These are phyloP conservation scores for Termitomyces eurrhizus DNA, from an alignment of 768 basidiomycete genomes.

Conservation along the genomic window DNA sequence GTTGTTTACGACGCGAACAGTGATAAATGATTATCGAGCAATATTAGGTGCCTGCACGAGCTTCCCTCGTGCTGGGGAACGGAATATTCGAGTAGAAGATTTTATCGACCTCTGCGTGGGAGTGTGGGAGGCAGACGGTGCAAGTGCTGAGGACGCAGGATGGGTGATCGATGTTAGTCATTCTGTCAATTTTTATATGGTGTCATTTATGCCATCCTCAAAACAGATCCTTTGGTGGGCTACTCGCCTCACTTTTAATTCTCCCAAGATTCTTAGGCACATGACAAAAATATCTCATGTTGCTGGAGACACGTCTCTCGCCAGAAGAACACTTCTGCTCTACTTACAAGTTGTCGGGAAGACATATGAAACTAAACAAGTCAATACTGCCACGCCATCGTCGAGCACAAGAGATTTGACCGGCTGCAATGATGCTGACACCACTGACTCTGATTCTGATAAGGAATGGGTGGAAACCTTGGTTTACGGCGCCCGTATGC, in stretches of 20 bases:
- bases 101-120: constrained; percentile 79
- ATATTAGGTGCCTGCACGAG: constrained; percentile 63
- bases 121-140: constrained; percentile 76
- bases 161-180: constrained; percentile 79
- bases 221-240: constrained; percentile 88
- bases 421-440: constrained; percentile 15
- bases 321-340: constrained; percentile 70
- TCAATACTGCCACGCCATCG: neutral
- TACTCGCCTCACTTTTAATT: constrained; percentile 91
- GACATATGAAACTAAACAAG: constrained; percentile 55
- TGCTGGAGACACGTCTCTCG: constrained; percentile 55
- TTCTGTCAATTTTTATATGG: constrained; percentile 2
- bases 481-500: constrained; percentile 72
- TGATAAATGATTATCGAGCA: constrained; percentile 68
- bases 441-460: constrained; percentile 56
- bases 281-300: constrained; percentile 72
- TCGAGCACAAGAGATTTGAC: constrained; percentile 9
- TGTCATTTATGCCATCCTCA: constrained; percentile 1
- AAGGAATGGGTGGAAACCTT: constrained; percentile 68
- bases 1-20: constrained; percentile 59
- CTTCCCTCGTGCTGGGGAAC: constrained; percentile 81
- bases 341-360: constrained; percentile 87
- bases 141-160: constrained; percentile 55
- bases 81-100: constrained; percentile 76
- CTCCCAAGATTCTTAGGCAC: constrained; percentile 79